These are phyloP conservation scores for Davidsoniella neocaledoniae DNA, from an alignment of 2,329 filamentous ascomycete species.

Conservation along the genomic window DNA sequence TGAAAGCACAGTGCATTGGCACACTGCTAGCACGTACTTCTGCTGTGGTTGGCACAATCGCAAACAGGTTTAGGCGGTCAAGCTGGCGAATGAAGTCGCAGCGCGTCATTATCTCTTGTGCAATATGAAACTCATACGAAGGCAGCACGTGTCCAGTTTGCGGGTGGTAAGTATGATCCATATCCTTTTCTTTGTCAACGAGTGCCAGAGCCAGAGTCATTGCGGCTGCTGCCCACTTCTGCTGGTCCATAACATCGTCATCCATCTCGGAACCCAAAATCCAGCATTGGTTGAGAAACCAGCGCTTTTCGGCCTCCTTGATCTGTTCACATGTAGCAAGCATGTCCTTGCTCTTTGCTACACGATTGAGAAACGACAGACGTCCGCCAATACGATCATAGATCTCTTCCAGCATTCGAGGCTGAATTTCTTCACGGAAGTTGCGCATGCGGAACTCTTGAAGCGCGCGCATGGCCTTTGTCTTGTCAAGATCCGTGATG, in stretches of 20 bases:
- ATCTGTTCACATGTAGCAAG: conserved; percentile 56
- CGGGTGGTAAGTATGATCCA: conserved; percentile 48
- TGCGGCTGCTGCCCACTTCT: conserved; percentile 86
- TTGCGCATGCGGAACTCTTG: conserved; percentile 67
- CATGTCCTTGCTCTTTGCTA: conserved; percentile 79
- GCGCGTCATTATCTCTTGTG: conserved; percentile 85
- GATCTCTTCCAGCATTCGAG: conserved; percentile 50
- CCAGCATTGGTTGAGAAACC: conserved; percentile 63
- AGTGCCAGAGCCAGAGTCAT: conserved; percentile 87
- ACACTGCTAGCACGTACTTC: conserved; percentile 86
- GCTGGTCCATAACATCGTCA: conserved; percentile 95
- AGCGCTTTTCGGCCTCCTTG: conserved; percentile 52
- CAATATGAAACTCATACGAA: conserved; percentile 62
- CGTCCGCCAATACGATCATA: conserved; percentile 80
- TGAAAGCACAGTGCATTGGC: conserved; percentile 88
- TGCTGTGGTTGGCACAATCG: conserved; percentile 63
- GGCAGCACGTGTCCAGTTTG: conserved; percentile 60
- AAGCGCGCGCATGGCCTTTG: conserved; percentile 60
- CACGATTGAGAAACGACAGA: conserved; percentile 71
- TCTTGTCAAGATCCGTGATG: conserved; percentile 66
- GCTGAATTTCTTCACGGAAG: conserved; percentile 42
- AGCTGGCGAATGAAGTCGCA: conserved; percentile 87
- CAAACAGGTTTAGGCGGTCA: conserved; percentile 89
- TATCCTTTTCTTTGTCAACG: conserved; percentile 60
- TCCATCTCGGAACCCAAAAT: conserved; percentile 64